These are phyloP conservation scores for Globisporangium parvum DNA, from an alignment of 352 stramenopile genomes.

Conservation along the genomic window DNA sequence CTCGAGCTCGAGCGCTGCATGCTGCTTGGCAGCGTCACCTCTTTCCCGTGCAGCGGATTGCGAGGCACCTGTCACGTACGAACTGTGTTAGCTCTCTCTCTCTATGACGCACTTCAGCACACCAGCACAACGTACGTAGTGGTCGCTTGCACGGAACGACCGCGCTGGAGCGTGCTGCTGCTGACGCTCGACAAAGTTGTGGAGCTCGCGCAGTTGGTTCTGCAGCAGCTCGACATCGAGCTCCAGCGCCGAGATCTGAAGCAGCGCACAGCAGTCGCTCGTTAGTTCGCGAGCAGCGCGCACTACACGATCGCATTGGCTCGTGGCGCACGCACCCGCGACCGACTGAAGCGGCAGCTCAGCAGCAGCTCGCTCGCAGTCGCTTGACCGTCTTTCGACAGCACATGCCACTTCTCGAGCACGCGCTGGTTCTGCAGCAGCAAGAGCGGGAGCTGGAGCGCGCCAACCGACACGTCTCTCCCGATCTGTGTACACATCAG, in stretches of 20 bases:
- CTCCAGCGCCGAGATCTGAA: conserved; percentile 47
- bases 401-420: conserved; percentile 39
- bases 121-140: conserved; percentile 2
- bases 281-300: not conserved
- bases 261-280: not conserved
- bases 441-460: conserved; percentile 29
- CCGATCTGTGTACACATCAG: conserved; percentile 21
- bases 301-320: not conserved
- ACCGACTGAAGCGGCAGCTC: conserved; percentile 44
- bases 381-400: conserved; percentile 27
- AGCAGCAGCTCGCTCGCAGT: conserved; percentile 32
- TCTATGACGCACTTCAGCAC: no score
- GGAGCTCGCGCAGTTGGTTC: conserved; percentile 55
- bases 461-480: conserved; percentile 33
- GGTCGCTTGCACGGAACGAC: conserved; percentile 4
- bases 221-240: conserved; percentile 49
- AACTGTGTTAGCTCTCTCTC: no score
- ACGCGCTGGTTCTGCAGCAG: conserved; percentile 43
- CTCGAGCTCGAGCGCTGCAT: conserved; percentile 20
- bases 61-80: conserved; percentile 4
- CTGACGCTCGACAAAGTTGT: conserved; percentile 46
- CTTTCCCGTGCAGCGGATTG: conserved; percentile 36
- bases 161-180: conserved; percentile 19
- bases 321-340: conserved; percentile 19
- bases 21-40: conserved; percentile 24